These are phyloP conservation scores for Pichia deserticola DNA, from an alignment of 805 yeast genomes.

Conservation along the genomic window DNA sequence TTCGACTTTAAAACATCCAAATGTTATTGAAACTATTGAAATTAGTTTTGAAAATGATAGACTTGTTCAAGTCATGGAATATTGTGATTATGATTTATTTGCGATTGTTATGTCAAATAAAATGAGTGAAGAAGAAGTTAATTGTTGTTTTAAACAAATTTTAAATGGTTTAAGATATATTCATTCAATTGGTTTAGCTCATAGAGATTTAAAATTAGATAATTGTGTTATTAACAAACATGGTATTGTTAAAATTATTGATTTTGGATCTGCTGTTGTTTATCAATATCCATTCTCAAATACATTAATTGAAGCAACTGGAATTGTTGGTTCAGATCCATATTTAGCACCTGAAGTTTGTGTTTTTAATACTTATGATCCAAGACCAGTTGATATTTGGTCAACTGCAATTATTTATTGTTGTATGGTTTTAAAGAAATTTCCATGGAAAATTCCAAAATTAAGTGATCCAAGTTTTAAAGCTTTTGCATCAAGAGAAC, in stretches of 20 bases:
- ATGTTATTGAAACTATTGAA: slow-evolving; percentile 85
- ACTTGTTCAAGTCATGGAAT: slow-evolving; percentile 88
- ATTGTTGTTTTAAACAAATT: slow-evolving; percentile 86
- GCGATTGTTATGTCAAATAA: slow-evolving; percentile 92
- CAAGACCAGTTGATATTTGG: slow-evolving; percentile 93
- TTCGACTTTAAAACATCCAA: slow-evolving; percentile 80
- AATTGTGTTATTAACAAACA: slow-evolving; percentile 79
- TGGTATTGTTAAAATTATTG: slow-evolving; percentile 86
- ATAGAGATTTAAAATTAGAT: slow-evolving; percentile 85
- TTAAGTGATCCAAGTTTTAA: slow-evolving; percentile 75
- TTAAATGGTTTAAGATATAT: slow-evolving; percentile 73
- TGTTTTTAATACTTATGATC: slow-evolving; percentile 75
- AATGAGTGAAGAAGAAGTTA: slow-evolving; percentile 71
- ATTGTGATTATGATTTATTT: slow-evolving; percentile 86
- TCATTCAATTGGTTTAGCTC: slow-evolving; percentile 82
- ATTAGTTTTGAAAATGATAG: slow-evolving; percentile 84
- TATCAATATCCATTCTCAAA: slow-evolving; percentile 80
- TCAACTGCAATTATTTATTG: slow-evolving; percentile 85
- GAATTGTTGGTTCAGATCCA: slow-evolving; percentile 86
- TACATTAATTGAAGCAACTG: slow-evolving; percentile 66
- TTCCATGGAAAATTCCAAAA: slow-evolving; percentile 93
- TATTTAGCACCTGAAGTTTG: slow-evolving; percentile 89
- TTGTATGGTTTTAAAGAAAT: slow-evolving; percentile 85
- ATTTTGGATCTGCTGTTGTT: slow-evolving; percentile 90
- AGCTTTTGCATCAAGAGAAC: slow-evolving; percentile 67